Percentiles rank a stretch among this genome's conserved stretches.
These are phyloP conservation scores for Thielaviopsis musarum DNA, from an alignment of 2,329 filamentous ascomycete genomes.

Conservation along the genomic window DNA sequence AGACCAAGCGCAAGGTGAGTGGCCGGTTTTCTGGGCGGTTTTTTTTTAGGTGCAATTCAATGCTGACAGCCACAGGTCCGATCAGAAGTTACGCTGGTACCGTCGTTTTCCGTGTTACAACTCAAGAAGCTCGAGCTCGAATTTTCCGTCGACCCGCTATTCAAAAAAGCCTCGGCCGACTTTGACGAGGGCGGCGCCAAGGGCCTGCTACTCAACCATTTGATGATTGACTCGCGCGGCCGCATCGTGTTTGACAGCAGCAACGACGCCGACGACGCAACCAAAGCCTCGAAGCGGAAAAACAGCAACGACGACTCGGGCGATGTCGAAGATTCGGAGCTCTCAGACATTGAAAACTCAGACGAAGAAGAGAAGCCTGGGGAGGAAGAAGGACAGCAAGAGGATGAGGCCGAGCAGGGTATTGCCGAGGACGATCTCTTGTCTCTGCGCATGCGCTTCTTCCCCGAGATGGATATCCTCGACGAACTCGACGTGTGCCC, in stretches of 20 bases:
- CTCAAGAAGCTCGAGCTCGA: conserved; percentile 97
- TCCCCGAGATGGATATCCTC: conserved; percentile 59
- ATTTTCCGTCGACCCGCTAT: conserved; percentile 91
- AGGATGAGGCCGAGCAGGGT: conserved; percentile 24
- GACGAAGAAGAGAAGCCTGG: conserved; percentile 21
- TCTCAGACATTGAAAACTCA: conserved; percentile 12
- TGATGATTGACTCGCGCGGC: conserved; percentile 85
- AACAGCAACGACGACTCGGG: not conserved
- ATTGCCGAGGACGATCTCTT: conserved; percentile 59
- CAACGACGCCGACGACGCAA: conserved; percentile 53
- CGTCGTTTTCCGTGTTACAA: conserved; percentile 73
- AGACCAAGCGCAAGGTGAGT: conserved; percentile 51
- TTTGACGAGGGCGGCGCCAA: conserved; percentile 98
- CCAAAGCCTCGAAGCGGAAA: conserved; percentile 19
- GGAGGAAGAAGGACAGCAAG: conserved; percentile 22
- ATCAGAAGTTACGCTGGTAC: conserved; percentile 82
- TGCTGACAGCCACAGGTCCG: conserved; percentile 31
- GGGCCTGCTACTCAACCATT: conserved; percentile 81
- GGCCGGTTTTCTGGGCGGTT: not conserved
- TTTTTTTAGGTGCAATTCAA: not conserved
- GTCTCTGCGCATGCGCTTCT: conserved; percentile 62
- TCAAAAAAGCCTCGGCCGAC: conserved; percentile 96
- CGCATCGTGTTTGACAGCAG: conserved; percentile 97
- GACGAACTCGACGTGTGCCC: conserved; percentile 87
- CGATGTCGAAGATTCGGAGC: not conserved